phyloP scores from a whole-genome alignment of 345 rosid species.

The Conringia planisiliqua region DNA sequence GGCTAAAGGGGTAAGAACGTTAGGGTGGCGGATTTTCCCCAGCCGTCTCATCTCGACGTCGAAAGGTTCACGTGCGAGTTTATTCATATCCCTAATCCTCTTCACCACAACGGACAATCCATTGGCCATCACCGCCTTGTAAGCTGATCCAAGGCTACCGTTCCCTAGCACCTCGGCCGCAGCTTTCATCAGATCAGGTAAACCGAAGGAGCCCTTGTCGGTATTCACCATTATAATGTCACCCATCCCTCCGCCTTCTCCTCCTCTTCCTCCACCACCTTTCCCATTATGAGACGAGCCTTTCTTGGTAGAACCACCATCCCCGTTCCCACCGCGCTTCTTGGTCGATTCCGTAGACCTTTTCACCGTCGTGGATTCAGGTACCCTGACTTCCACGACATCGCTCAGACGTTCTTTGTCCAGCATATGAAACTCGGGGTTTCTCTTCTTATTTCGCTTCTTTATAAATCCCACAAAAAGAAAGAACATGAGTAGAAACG shows the following conservation, averaged over 20 bases:
- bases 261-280: conserved; percentile 16
- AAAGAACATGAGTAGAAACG: conserved; percentile 29
- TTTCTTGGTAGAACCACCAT: conserved; percentile 19
- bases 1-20: conserved; percentile 73
- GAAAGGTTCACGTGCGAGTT: conserved; percentile 48
- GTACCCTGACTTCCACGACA: conserved; percentile 36
- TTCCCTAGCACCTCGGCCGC: conserved; percentile 88
- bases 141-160: conserved; percentile 86
- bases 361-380: conserved; percentile 33
- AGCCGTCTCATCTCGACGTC: conserved; percentile 71
- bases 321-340: conserved; percentile 13
- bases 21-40: conserved; percentile 56
- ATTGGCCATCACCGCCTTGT: conserved; percentile 69
- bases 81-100: conserved; percentile 77
- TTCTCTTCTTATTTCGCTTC: conserved; percentile 17
- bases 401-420: conserved; percentile 44
- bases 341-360: conserved; percentile 27
- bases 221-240: conserved; percentile 59
- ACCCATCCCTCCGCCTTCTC: conserved; percentile 23
- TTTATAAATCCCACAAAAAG: conserved; percentile 15
- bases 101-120: conserved; percentile 84
- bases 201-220: conserved; percentile 61
- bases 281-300: conserved; percentile 36
- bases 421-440: conserved; percentile 44
- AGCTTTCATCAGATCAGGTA: conserved; percentile 86